These are phyloP conservation scores for Pseudocercospora fuligena DNA, from an alignment of 2,329 filamentous ascomycete genomes.

Conservation along the genomic window DNA sequence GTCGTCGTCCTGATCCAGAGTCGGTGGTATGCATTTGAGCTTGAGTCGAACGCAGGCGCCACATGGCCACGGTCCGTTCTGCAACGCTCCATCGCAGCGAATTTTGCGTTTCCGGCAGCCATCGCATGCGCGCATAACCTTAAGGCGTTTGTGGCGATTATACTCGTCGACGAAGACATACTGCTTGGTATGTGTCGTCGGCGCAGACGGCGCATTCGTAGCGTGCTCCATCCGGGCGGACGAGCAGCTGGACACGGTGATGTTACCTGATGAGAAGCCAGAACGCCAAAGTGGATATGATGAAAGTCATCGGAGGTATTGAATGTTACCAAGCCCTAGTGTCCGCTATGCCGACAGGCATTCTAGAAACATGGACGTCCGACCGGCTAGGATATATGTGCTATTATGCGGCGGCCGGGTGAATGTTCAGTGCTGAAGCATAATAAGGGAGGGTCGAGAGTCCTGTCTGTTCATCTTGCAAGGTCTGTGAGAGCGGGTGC, in stretches of 20 bases:
- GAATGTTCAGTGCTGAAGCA: background rate
- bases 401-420: background rate
- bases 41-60: slow-evolving; percentile 91
- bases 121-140: slow-evolving; percentile 98
- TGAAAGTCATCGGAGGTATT: slow-evolving; percentile 22
- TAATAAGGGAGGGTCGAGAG: too few species aligned
- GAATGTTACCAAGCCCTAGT: slow-evolving; percentile 8
- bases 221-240: slow-evolving; percentile 25
- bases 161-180: slow-evolving; percentile 99
- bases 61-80: slow-evolving; percentile 90
- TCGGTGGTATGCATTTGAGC: slow-evolving; percentile 88
- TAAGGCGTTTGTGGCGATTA: slow-evolving; percentile 94
- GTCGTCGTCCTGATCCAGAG: slow-evolving; percentile 73
- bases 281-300: slow-evolving; percentile 22
- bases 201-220: slow-evolving; percentile 46
- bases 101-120: slow-evolving; percentile 95
- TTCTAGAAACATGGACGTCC: background rate
- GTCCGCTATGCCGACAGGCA: slow-evolving; percentile 16
- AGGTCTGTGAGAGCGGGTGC: too few species aligned
- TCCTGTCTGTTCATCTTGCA: too few species aligned
- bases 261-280: slow-evolving; percentile 17
- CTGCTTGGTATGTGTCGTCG: slow-evolving; percentile 80
- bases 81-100: slow-evolving; percentile 95
- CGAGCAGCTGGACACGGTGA: slow-evolving; percentile 18
- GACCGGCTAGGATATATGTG: background rate